Percentiles rank a stretch among this genome's conserved stretches.
These are phyloP conservation scores for Alternaria brassicae DNA, from an alignment of 2,329 filamentous ascomycete species.

Conservation along the genomic window DNA sequence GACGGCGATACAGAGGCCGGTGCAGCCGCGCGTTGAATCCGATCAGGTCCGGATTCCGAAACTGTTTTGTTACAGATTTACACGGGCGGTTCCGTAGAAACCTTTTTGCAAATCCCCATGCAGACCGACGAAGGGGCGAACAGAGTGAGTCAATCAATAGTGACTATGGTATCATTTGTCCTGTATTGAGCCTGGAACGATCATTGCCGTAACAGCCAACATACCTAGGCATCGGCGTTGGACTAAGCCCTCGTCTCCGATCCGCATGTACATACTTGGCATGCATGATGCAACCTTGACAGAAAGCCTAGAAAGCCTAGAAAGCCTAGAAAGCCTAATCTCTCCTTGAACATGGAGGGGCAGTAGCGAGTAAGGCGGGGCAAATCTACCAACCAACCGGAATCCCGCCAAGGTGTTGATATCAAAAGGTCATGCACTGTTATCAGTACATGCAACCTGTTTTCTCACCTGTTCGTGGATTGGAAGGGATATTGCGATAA, in stretches of 20 bases:
- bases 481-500: constrained; percentile 17
- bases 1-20: constrained; percentile 37
- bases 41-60: constrained; percentile 13
- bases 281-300: constrained; percentile 11
- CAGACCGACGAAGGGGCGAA: not conserved
- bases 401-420: constrained; percentile 22
- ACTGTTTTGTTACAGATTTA: constrained; percentile 11
- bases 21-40: constrained; percentile 31
- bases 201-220: not conserved
- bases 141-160: not conserved
- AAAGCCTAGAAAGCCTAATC: constrained; percentile 10
- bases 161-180: not conserved
- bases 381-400: constrained; percentile 16
- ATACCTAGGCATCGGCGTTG: not conserved
- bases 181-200: not conserved
- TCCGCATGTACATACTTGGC: constrained; percentile 8
- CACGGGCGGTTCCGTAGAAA: constrained; percentile 15
- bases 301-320: constrained; percentile 7
- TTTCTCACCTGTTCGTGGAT: constrained; percentile 2
- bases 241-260: constrained; percentile 6
- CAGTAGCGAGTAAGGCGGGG: constrained; percentile 20
- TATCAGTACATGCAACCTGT: constrained; percentile 24
- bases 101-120: not conserved
- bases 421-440: constrained; percentile 27
- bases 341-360: constrained; percentile 21